Base-by-base conservation (phyloP, 257 asterid species). In the Echium plantagineum region DNA sequence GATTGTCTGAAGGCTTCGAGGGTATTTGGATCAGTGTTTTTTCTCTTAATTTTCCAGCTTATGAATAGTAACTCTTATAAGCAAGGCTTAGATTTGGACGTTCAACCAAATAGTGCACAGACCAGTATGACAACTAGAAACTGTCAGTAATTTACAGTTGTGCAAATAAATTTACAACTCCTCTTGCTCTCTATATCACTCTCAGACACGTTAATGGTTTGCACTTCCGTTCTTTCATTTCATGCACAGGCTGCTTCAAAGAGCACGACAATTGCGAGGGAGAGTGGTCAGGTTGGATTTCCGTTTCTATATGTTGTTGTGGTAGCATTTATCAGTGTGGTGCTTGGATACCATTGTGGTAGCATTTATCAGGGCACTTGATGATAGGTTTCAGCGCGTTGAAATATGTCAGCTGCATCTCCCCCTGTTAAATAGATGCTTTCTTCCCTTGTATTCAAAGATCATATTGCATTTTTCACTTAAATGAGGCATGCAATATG, bases 301-400 rank as follows among this genome's bases (percentile, higher is more conserved):
- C 93, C 96, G 4, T 80, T 85, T 47, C 75, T 85, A 28, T 85
- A 66, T 24, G 96, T 87, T 42, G 83, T 84, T 80, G 80, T 77
- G 85, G 80, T 87, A 5, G 91, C 89, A 10, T 73, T 85, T 21
- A 65, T 87, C 48, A 73, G 94, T 76, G 63, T 77, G 73, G 42
- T 75, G 61, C 65, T 85, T 0, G 96, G 96, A 58, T 55, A 64
- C 59, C 61, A n/a, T 84, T 80, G 80, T 77, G 85, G 80, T 87
- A 5, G 91, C 89, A 10, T 73, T 85, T 21, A 65, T 87, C 48
- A 73, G 46, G 46, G 46, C 46, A 35, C 9, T 35, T 28, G 32
- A 35, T 35, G 1, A 0, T 7, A 35, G 46, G 46, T 35, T 35
- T 35, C 12, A 1, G 5, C 46, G 0, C 4, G 3, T 42, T 42